These are phyloP conservation scores for Acacia crassicarpa DNA, from an alignment of 306 rosid species.

Conservation along the genomic window DNA sequence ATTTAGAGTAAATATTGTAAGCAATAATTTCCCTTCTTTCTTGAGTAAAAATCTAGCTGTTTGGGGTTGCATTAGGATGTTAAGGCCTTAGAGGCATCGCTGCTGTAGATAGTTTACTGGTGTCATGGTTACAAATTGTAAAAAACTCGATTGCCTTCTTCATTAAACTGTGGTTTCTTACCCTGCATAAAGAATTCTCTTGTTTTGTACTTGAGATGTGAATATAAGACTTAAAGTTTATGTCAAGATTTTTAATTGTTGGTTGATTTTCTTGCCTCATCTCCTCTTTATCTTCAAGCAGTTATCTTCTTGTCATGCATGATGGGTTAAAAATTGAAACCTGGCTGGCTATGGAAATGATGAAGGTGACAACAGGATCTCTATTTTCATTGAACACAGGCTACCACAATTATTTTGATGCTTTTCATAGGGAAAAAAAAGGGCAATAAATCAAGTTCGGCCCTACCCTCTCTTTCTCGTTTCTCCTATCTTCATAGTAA, in stretches of 20 bases:
- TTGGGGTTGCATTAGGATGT: background rate
- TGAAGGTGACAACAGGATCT: conserved; percentile 58
- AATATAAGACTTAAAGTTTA: too few species aligned
- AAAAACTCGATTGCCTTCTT: too few species aligned
- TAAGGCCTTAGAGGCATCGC: background rate
- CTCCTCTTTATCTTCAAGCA: too few species aligned
- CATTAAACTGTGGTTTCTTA: too few species aligned
- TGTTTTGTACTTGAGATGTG: too few species aligned
- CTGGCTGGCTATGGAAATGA: conserved; percentile 91
- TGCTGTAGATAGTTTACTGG: background rate
- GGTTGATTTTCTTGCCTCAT: too few species aligned
- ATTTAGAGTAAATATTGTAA: background rate
- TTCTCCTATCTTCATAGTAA: conserved; percentile 72
- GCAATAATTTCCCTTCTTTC: background rate
- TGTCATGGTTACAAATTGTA: too few species aligned
- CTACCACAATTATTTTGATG: conserved; percentile 74
- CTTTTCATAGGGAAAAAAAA: conserved; percentile 62
- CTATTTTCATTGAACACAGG: conserved; percentile 54
- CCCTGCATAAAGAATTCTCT: too few species aligned
- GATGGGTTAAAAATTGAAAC: conserved; percentile 19
- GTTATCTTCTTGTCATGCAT: conserved; percentile 1
- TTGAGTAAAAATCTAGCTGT: background rate
- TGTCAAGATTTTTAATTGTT: too few species aligned
- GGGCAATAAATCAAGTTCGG: conserved; percentile 47
- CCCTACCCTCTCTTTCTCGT: conserved; percentile 63